Evolutionary conservation across 1,284 basidiomycete species (phyloP).

Genomic region (Irpex sp.): DNA sequence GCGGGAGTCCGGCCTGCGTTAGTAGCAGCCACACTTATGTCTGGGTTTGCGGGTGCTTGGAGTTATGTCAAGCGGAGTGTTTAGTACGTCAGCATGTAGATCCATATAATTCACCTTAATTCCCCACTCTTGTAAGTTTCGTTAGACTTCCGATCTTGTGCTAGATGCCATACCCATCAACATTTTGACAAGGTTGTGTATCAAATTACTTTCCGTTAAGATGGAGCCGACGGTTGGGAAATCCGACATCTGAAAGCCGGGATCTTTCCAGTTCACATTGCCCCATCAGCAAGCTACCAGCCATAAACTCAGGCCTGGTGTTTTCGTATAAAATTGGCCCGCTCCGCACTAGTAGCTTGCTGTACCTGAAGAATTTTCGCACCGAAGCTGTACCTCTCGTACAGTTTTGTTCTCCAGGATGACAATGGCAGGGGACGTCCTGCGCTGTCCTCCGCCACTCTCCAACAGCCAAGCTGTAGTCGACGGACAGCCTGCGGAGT

Average conservation of each 20-base stretch:
- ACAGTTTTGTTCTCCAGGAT: constrained; percentile 4
- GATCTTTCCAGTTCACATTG: constrained; percentile 11
- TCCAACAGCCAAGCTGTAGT: not conserved
- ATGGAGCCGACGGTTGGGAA: constrained; percentile 10
- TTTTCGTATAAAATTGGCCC: constrained; percentile 10
- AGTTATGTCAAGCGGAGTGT: constrained; percentile 85
- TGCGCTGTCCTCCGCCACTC: not conserved
- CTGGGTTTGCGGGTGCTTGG: constrained; percentile 86
- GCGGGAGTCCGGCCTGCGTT: constrained; percentile 88
- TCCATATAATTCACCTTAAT: constrained; percentile 22
- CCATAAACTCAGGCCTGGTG: constrained; percentile 1
- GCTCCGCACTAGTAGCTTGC: not conserved
- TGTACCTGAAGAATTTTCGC: not conserved
- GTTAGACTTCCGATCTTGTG: constrained; percentile 13
- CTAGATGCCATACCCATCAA: constrained; percentile 16
- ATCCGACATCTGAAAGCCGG: constrained; percentile 8
- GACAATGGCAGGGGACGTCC: not conserved
- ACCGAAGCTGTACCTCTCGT: constrained; percentile 2
- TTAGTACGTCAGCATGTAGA: constrained; percentile 31
- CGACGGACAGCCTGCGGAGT: not conserved
- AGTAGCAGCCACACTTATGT: constrained; percentile 85
- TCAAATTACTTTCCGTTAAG: constrained; percentile 8
- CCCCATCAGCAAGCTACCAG: constrained; percentile 5
- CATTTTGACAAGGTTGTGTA: constrained; percentile 12
- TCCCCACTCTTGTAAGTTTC: constrained; percentile 21